Percentiles rank a stretch among this genome's conserved stretches.
These are phyloP conservation scores for Coniochaeta hoffmannii DNA, from an alignment of 2,329 filamentous ascomycete species.

Conservation along the genomic window DNA sequence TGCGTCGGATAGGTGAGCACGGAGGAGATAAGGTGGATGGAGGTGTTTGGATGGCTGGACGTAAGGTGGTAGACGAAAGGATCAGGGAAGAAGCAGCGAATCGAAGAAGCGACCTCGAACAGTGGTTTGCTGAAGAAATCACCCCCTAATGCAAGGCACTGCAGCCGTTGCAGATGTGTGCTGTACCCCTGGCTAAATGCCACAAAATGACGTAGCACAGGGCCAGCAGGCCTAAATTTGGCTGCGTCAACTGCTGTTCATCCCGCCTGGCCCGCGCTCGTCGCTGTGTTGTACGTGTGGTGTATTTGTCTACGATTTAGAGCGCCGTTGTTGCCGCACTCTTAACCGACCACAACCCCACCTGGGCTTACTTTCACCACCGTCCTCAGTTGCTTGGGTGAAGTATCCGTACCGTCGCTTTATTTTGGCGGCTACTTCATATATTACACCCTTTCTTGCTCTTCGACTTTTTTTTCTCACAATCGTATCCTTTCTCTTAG, in stretches of 20 bases:
- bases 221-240: not conserved
- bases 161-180: not conserved
- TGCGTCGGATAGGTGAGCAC: not conserved
- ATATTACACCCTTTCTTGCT: not conserved
- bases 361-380: not conserved
- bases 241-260: not conserved
- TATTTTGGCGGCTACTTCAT: not conserved
- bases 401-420: not conserved
- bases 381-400: not conserved
- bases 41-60: not conserved
- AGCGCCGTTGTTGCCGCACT: not conserved
- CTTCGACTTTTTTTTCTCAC: not conserved
- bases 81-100: not conserved
- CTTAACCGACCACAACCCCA: not conserved
- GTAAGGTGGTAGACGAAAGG: not conserved
- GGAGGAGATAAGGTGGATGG: not conserved
- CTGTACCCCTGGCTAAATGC: conserved; percentile 1
- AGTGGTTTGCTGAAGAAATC: not conserved
- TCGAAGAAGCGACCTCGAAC: not conserved
- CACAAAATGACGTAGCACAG: not conserved
- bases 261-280: not conserved
- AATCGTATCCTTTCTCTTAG: not conserved
- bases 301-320: not conserved
- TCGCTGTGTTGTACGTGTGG: not conserved
- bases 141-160: not conserved